These are phyloP conservation scores for Pharnaceum exiguum DNA, from an alignment of 148 eudicot species.

Conservation along the genomic window DNA sequence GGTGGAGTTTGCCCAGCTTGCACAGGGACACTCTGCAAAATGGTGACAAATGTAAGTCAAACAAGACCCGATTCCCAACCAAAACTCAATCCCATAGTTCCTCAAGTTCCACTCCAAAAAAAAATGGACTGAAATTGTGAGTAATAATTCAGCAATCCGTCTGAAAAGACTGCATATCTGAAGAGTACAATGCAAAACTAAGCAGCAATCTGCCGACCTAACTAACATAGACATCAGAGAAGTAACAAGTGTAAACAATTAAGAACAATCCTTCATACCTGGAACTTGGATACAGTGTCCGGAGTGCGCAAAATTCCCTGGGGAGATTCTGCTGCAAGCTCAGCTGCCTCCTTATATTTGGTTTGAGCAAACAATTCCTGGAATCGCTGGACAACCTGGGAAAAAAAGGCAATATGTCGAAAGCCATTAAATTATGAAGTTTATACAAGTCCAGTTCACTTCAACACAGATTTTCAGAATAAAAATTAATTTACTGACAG, in stretches of 20 bases:
- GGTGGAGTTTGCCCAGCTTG: constrained; percentile 98
- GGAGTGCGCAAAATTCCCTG: constrained; percentile 94
- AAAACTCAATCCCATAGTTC: too few relatives aligned
- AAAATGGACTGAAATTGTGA: too few relatives aligned
- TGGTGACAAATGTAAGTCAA: background rate
- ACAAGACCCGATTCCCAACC: too few relatives aligned
- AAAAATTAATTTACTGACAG: too few relatives aligned
- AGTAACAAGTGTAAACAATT: background rate
- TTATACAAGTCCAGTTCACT: too few relatives aligned
- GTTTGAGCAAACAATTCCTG: constrained; percentile 97
- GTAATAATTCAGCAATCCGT: too few relatives aligned
- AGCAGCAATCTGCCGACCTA: background rate
- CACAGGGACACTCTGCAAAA: constrained; percentile 91
- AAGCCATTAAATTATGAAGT: background rate
- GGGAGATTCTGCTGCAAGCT: constrained; percentile 98
- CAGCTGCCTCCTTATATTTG: constrained; percentile 97
- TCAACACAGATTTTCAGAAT: too few relatives aligned
- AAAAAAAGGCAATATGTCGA: background rate
- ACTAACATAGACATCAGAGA: background rate
- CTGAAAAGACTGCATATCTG: too few relatives aligned
- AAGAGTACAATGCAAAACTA: too few relatives aligned
- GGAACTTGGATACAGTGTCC: constrained; percentile 95
- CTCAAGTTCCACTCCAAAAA: too few relatives aligned
- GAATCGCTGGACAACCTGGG: constrained; percentile 94
- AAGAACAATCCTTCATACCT: constrained; percentile 34